phyloP scores from a whole-genome alignment of 805 yeast genomes.

The Myxozyma vanderwaltii region DNA sequence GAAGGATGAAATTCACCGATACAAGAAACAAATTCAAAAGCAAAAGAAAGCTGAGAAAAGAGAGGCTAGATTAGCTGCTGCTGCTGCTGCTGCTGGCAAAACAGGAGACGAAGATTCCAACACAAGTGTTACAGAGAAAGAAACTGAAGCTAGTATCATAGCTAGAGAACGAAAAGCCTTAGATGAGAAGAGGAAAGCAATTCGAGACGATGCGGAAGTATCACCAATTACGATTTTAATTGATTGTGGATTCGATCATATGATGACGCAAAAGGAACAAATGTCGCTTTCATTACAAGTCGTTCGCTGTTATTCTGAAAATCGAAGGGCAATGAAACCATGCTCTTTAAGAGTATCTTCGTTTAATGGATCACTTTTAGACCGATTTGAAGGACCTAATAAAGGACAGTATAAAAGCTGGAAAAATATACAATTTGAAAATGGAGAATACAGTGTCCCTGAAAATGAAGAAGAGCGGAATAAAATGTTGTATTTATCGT shows the following conservation, averaged over 20 bases:
- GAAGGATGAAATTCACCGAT: conserved; percentile 55
- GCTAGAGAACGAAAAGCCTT: conserved; percentile 2
- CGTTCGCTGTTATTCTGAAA: conserved; percentile 78
- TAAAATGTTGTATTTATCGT: conserved; percentile 66
- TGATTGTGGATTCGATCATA: conserved; percentile 88
- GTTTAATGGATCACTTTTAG: conserved; percentile 64
- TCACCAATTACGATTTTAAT: conserved; percentile 51
- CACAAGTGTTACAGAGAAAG: neutral
- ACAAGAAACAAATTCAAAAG: conserved; percentile 51
- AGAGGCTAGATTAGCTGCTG: conserved; percentile 37
- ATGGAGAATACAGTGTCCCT: conserved; percentile 45
- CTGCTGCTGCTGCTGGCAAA: conserved; percentile 44
- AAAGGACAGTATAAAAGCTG: conserved; percentile 61
- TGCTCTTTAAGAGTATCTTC: conserved; percentile 64
- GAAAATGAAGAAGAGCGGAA: conserved; percentile 27
- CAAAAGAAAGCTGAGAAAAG: conserved; percentile 41
- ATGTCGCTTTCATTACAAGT: conserved; percentile 78
- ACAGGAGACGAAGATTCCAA: conserved; percentile 38
- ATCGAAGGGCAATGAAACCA: conserved; percentile 59
- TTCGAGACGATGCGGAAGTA: conserved; percentile 3
- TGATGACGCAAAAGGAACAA: conserved; percentile 72
- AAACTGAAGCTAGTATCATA: neutral
- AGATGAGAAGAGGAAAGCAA: conserved; percentile 12
- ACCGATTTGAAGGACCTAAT: conserved; percentile 67
- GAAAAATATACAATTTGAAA: conserved; percentile 61